Evolutionary conservation across 805 yeast species (phyloP).

Genomic region (Lipomyces yamadae): DNA sequence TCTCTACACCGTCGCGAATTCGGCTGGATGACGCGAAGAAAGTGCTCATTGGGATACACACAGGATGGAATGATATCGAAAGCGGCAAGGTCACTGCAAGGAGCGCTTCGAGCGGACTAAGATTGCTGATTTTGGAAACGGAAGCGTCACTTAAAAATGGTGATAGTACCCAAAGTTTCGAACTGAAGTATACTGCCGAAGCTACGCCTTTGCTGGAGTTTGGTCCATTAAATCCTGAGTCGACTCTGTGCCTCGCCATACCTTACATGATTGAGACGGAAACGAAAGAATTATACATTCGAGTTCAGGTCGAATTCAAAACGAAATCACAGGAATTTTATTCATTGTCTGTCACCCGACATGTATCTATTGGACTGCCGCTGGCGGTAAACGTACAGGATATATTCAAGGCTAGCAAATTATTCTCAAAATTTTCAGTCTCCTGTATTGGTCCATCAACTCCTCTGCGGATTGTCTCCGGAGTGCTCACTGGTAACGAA

Average conservation of each 20-base stretch:
- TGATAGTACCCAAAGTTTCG: not conserved
- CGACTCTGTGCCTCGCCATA: slow-evolving; percentile 37
- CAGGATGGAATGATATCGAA: slow-evolving; percentile 36
- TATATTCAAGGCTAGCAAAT: slow-evolving; percentile 59
- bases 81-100: slow-evolving; percentile 18
- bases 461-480: slow-evolving; percentile 61
- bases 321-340: slow-evolving; percentile 37
- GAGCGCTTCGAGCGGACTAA: slow-evolving; percentile 33
- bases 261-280: slow-evolving; percentile 43
- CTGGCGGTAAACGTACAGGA: slow-evolving; percentile 83
- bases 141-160: slow-evolving; percentile 2
- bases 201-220: slow-evolving; percentile 12
- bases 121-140: slow-evolving; percentile 16
- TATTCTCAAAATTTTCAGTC: slow-evolving; percentile 71
- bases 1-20: slow-evolving; percentile 19
- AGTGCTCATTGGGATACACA: slow-evolving; percentile 22
- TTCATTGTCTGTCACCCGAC: slow-evolving; percentile 34
- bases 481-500: slow-evolving; percentile 49
- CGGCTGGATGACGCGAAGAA: slow-evolving; percentile 24
- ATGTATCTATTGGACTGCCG: slow-evolving; percentile 49
- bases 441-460: slow-evolving; percentile 57
- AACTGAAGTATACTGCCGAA: slow-evolving; percentile 9
- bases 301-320: slow-evolving; percentile 39
- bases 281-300: slow-evolving; percentile 37
- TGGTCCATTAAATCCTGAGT: slow-evolving; percentile 10